These are phyloP conservation scores for Agastache rugosa DNA, from an alignment of 257 asterid genomes.

Conservation along the genomic window DNA sequence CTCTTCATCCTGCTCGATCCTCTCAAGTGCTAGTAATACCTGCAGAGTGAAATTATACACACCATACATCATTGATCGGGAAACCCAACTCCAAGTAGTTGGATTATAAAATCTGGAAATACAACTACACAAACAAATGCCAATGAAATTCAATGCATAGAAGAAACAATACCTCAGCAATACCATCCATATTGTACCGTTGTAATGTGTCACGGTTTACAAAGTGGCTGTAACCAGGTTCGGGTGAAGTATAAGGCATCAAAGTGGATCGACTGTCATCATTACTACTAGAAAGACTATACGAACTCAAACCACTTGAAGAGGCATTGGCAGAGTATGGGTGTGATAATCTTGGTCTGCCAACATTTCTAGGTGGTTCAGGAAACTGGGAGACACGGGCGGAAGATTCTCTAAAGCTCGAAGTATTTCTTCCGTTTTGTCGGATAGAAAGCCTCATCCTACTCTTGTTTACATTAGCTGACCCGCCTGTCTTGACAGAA, in stretches of 20 bases:
- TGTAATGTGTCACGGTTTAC: slow-evolving; percentile 44
- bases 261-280: slow-evolving; percentile 41
- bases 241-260: slow-evolving; percentile 44
- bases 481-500: slow-evolving; percentile 53
- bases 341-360: slow-evolving; percentile 40
- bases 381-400: too few species aligned
- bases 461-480: slow-evolving; percentile 41
- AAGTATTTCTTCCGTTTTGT: slow-evolving; percentile 43
- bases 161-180: slow-evolving; percentile 63
- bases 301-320: slow-evolving; percentile 55
- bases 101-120: background rate
- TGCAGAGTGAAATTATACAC: slow-evolving; percentile 34
- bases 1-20: slow-evolving; percentile 74
- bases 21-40: slow-evolving; percentile 81
- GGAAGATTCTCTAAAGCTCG: slow-evolving; percentile 38
- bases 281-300: slow-evolving; percentile 46
- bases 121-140: background rate
- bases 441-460: slow-evolving; percentile 43
- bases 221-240: slow-evolving; percentile 43
- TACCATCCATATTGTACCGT: slow-evolving; percentile 60
- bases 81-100: background rate
- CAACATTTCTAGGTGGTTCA: slow-evolving; percentile 39
- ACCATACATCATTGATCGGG: slow-evolving; percentile 22
- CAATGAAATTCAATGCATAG: background rate
- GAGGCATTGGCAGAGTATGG: slow-evolving; percentile 45